These are phyloP conservation scores for Coniochaeta sp. DNA, from an alignment of 2,329 filamentous ascomycete genomes.

Conservation along the genomic window DNA sequence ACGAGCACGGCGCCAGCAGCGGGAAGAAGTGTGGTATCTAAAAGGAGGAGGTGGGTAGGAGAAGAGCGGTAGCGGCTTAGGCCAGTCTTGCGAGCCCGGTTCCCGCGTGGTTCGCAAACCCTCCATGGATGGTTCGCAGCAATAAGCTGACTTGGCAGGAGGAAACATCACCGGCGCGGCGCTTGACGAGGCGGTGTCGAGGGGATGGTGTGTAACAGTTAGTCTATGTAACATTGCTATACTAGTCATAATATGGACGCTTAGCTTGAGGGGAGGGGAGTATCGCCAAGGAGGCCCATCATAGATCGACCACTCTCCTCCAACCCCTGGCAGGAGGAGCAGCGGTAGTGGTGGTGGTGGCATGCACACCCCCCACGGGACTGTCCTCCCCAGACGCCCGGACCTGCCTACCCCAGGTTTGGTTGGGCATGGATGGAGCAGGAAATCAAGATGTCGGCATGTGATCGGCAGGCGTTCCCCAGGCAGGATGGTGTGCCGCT, in stretches of 20 bases:
- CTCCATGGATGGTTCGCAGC: too few relatives aligned
- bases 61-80: background rate
- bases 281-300: background rate
- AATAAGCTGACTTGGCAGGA: background rate
- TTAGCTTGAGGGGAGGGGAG: background rate
- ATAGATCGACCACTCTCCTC: background rate
- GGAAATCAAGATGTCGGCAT: background rate
- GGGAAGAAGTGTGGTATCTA: background rate
- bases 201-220: background rate
- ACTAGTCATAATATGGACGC: too few relatives aligned
- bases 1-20: background rate
- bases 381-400: background rate
- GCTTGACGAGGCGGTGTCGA: background rate
- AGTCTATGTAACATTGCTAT: background rate
- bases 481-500: background rate
- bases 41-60: background rate
- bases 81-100: background rate
- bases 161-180: background rate
- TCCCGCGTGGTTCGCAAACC: too few relatives aligned
- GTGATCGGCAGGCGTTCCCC: background rate
- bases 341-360: background rate
- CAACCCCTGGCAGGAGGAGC: background rate
- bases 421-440: background rate
- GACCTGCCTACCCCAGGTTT: background rate
- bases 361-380: background rate